A percentile compares a stretch with the other conserved stretches of the same genome.
Evolutionary conservation across 345 rosid species (phyloP).

Genomic region (Luvunga scandens): DNA sequence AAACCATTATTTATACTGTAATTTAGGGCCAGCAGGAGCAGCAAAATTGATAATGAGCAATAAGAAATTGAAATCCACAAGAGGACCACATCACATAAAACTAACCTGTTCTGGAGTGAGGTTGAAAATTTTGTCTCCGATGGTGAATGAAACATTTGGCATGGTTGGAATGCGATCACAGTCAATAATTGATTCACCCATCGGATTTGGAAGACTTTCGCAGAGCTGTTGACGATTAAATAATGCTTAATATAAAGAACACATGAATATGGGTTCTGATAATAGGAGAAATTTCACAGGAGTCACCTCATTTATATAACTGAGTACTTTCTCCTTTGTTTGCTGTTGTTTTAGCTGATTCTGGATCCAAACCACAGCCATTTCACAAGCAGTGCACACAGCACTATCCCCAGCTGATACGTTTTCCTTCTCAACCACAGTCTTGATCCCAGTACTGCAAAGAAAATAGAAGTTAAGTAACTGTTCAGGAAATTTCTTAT

Average conservation of each 20-base stretch:
- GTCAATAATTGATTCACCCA: constrained; percentile 56
- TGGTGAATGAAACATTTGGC: constrained; percentile 66
- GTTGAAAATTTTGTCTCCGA: constrained; percentile 50
- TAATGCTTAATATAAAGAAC: background rate
- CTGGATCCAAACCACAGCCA: constrained; percentile 68
- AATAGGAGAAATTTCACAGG: background rate
- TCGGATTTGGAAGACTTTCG: constrained; percentile 67
- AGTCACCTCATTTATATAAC: constrained; percentile 53
- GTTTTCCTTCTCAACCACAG: constrained; percentile 42
- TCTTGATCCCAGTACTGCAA: constrained; percentile 38
- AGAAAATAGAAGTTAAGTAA: background rate
- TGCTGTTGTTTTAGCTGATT: constrained; percentile 55
- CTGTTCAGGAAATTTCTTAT: background rate
- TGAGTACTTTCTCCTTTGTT: constrained; percentile 52
- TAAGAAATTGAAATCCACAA: background rate
- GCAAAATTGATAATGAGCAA: background rate
- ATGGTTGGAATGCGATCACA: constrained; percentile 42
- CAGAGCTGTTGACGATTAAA: constrained; percentile 43
- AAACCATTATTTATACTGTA: background rate
- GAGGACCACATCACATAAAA: background rate
- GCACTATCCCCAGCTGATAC: constrained; percentile 27
- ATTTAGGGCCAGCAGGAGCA: background rate
- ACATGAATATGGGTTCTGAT: background rate
- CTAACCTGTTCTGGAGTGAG: constrained; percentile 73
- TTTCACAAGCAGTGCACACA: constrained; percentile 55